Base-by-base conservation (phyloP, 2,329 filamentous ascomycete genomes). In the Aspergillus pseudoglaucus region DNA sequence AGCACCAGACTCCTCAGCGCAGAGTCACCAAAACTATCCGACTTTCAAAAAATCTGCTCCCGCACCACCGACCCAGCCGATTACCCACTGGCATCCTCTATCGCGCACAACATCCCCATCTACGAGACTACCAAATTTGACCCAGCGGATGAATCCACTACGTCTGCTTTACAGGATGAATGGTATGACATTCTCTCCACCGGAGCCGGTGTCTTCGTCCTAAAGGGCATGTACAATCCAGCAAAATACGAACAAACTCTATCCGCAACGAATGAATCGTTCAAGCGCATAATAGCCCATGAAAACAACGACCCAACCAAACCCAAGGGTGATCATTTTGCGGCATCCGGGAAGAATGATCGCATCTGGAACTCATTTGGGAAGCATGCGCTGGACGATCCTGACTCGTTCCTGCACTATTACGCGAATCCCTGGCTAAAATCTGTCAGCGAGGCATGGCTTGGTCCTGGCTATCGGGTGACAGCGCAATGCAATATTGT, bases 361-460 rank as follows among this genome's bases (percentile, higher is more conserved):
- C 74, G 82, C 8, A 82, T 84, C 66, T 85, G 81, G 81, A 84
- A 84, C 65, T 80, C 81, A 0, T 81, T 84, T 63, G 75, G 75
- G 52, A 85, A 84, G 58, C 81, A 84, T 56, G 76, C 73, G 17
- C 60, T 77, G 2, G 58, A 66, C 23, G 73, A 81, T 51, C 75
- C 80, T 0, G 39, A 58, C 0, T 78, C 75, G 0, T 84, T 84
- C 56, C 51, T 78, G 0, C 50, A 60, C 6, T 84, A 84, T 69
- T 83, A 81, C 62, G 72, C 77, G 4, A 84, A 84, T 53, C 79
- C 79, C 0, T 82, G 77, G 69, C 71, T 84, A 2, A 5, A 22
- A 22, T 64, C 68, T 6, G 72, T 82, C 20, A 75, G 73, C 42
- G 71, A 73, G 15, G 63, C 78, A 10, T 84, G 80, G 76, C 74